Percentiles rank a stretch among this genome's conserved stretches.
Evolutionary conservation across 2,329 filamentous ascomycete genomes (phyloP).

Genomic region (Arthrinium phaeospermum): DNA sequence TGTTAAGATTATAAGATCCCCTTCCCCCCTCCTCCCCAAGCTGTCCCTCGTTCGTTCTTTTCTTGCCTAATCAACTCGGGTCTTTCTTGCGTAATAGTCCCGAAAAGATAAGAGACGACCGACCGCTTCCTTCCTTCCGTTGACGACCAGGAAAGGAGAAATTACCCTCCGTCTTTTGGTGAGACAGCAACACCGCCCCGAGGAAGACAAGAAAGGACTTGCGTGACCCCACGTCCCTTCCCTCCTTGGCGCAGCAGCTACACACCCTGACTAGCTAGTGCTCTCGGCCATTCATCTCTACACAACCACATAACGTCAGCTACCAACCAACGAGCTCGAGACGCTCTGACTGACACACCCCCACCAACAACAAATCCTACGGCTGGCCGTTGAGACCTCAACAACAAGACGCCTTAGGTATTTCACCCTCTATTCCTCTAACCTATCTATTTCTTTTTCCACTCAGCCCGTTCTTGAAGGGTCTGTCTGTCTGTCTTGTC

Average conservation of each 20-base stretch:
- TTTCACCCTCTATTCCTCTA: not conserved
- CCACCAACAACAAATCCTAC: conserved; percentile 15
- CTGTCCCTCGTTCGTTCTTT: not conserved
- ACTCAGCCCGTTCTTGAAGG: not conserved
- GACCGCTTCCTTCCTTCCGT: not conserved
- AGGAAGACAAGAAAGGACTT: conserved; percentile 4
- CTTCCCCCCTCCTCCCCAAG: conserved; percentile 1
- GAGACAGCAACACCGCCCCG: not conserved
- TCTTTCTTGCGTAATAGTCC: conserved; percentile 9
- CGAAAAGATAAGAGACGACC: not conserved
- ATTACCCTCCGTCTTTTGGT: not conserved
- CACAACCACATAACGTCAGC: conserved; percentile 6
- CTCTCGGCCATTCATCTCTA: conserved; percentile 6
- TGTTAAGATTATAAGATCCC: conserved; percentile 16
- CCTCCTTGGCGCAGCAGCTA: conserved; percentile 2
- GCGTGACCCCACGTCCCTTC: conserved; percentile 14
- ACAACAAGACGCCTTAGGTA: conserved; percentile 13
- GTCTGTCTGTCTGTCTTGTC: not conserved
- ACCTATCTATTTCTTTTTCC: not conserved
- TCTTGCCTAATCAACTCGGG: conserved; percentile 11
- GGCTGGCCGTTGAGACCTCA: conserved; percentile 17
- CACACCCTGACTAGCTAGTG: conserved; percentile 12
- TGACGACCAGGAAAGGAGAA: not conserved
- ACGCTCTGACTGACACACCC: conserved; percentile 12
- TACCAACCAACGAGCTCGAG: conserved; percentile 10